A percentile compares a stretch with the other conserved stretches of the same genome.
Evolutionary conservation across 2,329 filamentous ascomycete species (phyloP).

Genomic region (Tolypocladium ovalisporum): DNA sequence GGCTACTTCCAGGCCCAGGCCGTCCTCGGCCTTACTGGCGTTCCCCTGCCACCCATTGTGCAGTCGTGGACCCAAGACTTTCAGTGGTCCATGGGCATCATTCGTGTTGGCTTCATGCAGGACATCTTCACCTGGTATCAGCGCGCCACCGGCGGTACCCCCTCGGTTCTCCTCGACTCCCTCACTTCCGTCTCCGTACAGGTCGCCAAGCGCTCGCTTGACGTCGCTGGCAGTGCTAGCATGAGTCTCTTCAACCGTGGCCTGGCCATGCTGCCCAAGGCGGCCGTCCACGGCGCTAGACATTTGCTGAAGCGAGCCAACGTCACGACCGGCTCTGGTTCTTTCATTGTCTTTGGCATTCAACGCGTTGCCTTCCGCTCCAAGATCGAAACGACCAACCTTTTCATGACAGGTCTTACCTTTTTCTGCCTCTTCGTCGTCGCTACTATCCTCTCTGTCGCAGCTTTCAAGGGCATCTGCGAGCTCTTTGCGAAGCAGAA

Average conservation of each 20-base stretch:
- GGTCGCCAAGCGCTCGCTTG: constrained; percentile 53
- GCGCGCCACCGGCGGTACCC: constrained; percentile 78
- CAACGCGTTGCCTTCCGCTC: constrained; percentile 68
- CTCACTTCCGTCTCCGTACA: constrained; percentile 70
- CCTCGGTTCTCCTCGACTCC: constrained; percentile 66
- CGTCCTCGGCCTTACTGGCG: constrained; percentile 74
- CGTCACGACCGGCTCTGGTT: constrained; percentile 41
- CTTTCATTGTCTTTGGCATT: constrained; percentile 65
- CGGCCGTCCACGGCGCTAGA: constrained; percentile 20
- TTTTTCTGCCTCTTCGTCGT: constrained; percentile 83
- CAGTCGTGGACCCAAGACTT: constrained; percentile 95
- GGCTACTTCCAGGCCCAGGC: constrained; percentile 92
- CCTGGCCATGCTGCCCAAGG: constrained; percentile 37
- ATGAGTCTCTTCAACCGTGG: constrained; percentile 43
- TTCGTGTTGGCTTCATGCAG: constrained; percentile 78
- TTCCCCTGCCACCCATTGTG: constrained; percentile 77
- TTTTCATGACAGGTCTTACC: constrained; percentile 82
- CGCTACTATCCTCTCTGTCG: constrained; percentile 60
- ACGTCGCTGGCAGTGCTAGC: constrained; percentile 22
- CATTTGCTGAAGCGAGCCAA: constrained; percentile 42
- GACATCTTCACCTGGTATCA: constrained; percentile 91
- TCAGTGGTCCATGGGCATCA: constrained; percentile 96
- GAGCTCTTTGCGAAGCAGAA: constrained; percentile 64
- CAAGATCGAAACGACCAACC: constrained; percentile 81
- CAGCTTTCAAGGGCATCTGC: constrained; percentile 69